Evolutionary conservation across 305 asterid genomes (phyloP), one percentile per base, ranked within the genome.

Genomic region (Nicotiana rustica): DNA sequence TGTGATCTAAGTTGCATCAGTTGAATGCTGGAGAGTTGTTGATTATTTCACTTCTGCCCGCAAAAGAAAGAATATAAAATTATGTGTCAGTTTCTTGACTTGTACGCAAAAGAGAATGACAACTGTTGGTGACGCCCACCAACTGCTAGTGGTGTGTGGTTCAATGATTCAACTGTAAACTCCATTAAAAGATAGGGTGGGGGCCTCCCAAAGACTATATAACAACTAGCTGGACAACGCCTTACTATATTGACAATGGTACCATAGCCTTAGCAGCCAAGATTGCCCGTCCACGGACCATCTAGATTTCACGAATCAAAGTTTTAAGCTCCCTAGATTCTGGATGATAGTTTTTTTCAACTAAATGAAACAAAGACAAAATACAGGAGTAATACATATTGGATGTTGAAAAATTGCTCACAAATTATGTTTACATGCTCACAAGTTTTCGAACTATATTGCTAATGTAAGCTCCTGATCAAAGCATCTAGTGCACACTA

Each of bases 231-330:
- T 19, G 5, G 35, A 10, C 5, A 0, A n/a, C 56, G 57, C 77
- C 77, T 17, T 67, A 67, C 29, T 36, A 49, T 71, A 61, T 38
- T 25, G 64, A 75, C 64, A 75, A 25, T 14, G 10, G 5, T 25
- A 14, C 29, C 18, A 52, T 2, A 76, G 12, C 17, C n/a, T 55
- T 76, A 31, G 67, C 66, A 76, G 80, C 80, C 80, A 76, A 76
- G 49, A 4, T 36, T 76, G 80, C 47, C 66, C 31, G 49, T 55
- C 66, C 49, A 17, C 9, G 56, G 80, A 76, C 66, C 80, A 76
- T 76, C 44, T 55, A 55, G 66, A 76, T 55, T 8, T 55, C 38
- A 17, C 10, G 17, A 76, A 0, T 75, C 80, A 75, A 75, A 29
- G 4, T 52, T 75, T 52, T 44, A 75, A 31, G 66, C 49, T 31